Conservation (phyloP, 768 basidiomycete species). For the Termitomyces sp. region DNA sequence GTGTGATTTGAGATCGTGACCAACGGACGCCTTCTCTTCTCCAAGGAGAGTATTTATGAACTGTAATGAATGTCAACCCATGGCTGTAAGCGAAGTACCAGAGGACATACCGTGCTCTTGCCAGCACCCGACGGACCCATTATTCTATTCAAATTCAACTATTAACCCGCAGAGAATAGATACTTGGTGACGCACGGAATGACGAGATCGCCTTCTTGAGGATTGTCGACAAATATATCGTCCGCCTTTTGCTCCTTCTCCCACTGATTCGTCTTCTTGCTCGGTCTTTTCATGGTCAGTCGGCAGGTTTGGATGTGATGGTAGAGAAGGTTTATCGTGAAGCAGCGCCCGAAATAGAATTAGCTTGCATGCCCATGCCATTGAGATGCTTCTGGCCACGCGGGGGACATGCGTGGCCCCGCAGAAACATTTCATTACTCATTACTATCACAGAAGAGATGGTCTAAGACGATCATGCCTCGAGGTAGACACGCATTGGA, state of each 20-base stretch:
- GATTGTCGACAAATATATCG: conserved; percentile 6
- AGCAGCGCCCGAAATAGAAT: background rate
- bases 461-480: background rate
- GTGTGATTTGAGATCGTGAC: conserved; percentile 7
- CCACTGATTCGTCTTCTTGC: conserved; percentile 1
- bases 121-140: conserved; percentile 16
- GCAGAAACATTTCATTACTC: background rate
- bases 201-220: conserved; percentile 10
- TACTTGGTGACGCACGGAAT: conserved; percentile 11
- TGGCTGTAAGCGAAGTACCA: background rate
- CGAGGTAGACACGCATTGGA: background rate
- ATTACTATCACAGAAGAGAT: background rate
- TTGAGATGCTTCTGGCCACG: background rate
- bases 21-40: conserved; percentile 2
- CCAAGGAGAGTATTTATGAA: conserved; percentile 6
- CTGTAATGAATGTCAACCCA: background rate
- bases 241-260: conserved; percentile 3
- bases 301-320: background rate
- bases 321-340: background rate
- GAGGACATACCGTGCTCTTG: conserved; percentile 14
- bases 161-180: background rate
- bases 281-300: background rate
- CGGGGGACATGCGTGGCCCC: background rate
- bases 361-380: background rate
- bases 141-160: background rate